Evolutionary conservation across 352 stramenopile species (phyloP), one percentile per base, ranked within the genome.

Genomic region (Plasmopara halstedii): DNA sequence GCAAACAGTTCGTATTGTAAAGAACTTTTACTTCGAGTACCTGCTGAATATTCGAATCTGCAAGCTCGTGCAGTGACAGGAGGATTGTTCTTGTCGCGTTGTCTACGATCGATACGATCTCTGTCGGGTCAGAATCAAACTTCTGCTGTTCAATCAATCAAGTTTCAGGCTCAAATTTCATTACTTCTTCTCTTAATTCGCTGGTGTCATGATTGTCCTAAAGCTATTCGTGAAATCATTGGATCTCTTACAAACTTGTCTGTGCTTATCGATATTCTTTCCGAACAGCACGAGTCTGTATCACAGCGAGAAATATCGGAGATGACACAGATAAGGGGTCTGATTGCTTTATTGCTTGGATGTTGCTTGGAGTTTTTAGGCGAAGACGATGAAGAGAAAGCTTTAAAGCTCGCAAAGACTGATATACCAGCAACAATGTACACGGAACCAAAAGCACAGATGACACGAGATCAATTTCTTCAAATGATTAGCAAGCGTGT

Each of bases 401-500:
- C 52, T 5, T 35, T 58, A 11, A 58, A 60, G 40, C 48, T 59
- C 18, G 56, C 60, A 3, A 58, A 15, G 7, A 50, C 57, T 8
- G 2, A 39, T 42, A 31, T 47, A 23, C 31, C n/a, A 43, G 21
- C 33, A 42, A 38, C 32, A 35, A 10, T 13, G 21, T 44, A 58
- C 45, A 32, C 42, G n/a, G 45, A 57, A 5, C 31, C 40, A 26
- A 49, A 33, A 32, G 29, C 59, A 19, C 33, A 64, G n/a, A 69
- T 82, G 51, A 83, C 74, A 13, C 58, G 74, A 18, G 57, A 80
- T 5, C 72, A 90, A 38, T 34, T 90, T 19, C 54, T 90, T 6
- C 62, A 82, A n/a, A 63, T 87, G 40, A 78, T 88, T 38, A 84
- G 61, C 39, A 74, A 73, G 22, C 67, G 61, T 5, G 56, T 85